Evolutionary conservation across 2,329 filamentous ascomycete species (phyloP), one percentile per base, ranked within the genome.

Genomic region (Fusarium sp.): DNA sequence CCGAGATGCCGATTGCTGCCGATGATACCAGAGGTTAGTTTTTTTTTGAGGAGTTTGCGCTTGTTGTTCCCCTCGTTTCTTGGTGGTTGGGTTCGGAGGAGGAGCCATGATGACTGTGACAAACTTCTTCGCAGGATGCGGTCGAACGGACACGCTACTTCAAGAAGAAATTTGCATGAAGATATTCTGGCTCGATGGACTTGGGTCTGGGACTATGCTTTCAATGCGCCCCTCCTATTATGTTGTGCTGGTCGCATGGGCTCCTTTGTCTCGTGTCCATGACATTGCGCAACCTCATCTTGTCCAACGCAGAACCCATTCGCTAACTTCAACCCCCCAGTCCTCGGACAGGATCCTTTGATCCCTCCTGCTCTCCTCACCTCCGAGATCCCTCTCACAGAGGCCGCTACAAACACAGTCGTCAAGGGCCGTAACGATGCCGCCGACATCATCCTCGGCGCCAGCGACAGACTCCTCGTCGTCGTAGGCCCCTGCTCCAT

Each of bases 401-500:
- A 85, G 75, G 74, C 82, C 64, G 89, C 90, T 60, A 83, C 90
- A 67, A 80, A 89, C 73, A 91, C 91, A 6, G 90, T 94, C 38
- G 81, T 93, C 73, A 88, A 88, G 81, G 91, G 90, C 73, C 88
- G 91, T 73, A 87, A 85, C 74, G 87, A 89, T 76, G 87, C 86
- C 61, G 88, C 91, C 72, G 86, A 89, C 71, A 91, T 96, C 77
- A 90, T 97, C 79, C 90, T 92, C 79, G 89, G 91, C 77, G 85
- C 88, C 71, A 90, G 89, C 80, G 93, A 97, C 83, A 92, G 94
- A 66, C 91, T 99, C 33, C 88, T 99, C 68, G 96, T 98, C 76
- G 90, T 99, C 77, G 91, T 96, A 77, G 96, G 96, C 2, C 96
- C 96, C 58, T 99, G 96, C 86, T 97, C 94, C 27, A 95, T 99